A percentile compares a stretch with the other conserved stretches of the same genome.
Evolutionary conservation across 2,329 filamentous ascomycete species (phyloP).

Genomic region (Coleophoma crateriformis): DNA sequence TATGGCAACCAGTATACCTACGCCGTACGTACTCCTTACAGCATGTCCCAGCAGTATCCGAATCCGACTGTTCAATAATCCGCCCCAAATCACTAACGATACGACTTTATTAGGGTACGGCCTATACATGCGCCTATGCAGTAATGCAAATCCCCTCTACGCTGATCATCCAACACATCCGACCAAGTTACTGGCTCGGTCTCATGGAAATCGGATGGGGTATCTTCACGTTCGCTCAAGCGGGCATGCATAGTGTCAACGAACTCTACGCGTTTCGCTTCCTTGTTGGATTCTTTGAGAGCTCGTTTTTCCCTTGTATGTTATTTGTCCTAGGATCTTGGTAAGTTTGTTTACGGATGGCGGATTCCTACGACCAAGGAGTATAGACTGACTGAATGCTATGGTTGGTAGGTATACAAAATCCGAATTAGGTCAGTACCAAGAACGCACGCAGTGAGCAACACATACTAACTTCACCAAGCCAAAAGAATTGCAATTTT

Average conservation of each 20-base stretch:
- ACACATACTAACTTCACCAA: not conserved
- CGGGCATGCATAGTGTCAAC: slow-evolving; percentile 5
- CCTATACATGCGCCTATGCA: slow-evolving; percentile 4
- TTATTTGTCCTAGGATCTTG: slow-evolving; percentile 1
- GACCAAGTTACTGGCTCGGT: slow-evolving; percentile 2
- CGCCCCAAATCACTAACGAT: not conserved
- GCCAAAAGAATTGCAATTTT: slow-evolving; percentile 2
- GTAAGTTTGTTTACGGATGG: not conserved
- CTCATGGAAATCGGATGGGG: slow-evolving; percentile 5
- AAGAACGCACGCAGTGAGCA: not conserved
- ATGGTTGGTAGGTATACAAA: slow-evolving; percentile 1
- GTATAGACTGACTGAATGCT: not conserved
- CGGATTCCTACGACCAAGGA: no score
- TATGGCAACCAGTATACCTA: slow-evolving; percentile 29
- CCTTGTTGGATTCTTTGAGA: slow-evolving; percentile 49
- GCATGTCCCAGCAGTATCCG: not conserved
- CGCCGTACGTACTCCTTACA: not conserved
- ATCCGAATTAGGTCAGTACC: not conserved
- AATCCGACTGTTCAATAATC: not conserved
- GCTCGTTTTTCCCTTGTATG: slow-evolving; percentile 6
- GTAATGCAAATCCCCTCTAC: slow-evolving; percentile 4
- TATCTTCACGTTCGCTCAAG: slow-evolving; percentile 6
- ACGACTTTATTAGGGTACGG: not conserved
- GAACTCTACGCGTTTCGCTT: slow-evolving; percentile 44
- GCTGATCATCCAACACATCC: not conserved